Evolutionary conservation across 495 filamentous ascomycete genomes (phyloP).

Genomic region (Hypoxylon subgilvum): DNA sequence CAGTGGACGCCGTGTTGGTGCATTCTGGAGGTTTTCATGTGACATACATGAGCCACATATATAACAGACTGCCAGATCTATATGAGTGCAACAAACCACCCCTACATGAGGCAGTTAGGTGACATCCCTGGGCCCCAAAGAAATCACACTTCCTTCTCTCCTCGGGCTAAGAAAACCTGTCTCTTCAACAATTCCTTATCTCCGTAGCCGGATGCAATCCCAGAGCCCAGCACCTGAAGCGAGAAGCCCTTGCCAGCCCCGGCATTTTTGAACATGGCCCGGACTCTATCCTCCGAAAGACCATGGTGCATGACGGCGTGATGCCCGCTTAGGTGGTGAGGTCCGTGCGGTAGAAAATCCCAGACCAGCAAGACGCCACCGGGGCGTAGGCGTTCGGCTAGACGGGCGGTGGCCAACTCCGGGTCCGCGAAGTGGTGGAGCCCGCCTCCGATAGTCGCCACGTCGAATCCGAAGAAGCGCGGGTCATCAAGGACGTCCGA

Average conservation of each 20-base stretch:
- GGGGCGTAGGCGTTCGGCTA: constrained; percentile 64
- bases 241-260: constrained; percentile 55
- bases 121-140: background rate
- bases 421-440: constrained; percentile 77
- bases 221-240: constrained; percentile 44
- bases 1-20: background rate
- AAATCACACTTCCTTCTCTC: constrained; percentile 30
- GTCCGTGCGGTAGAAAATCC: constrained; percentile 63
- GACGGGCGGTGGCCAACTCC: constrained; percentile 56
- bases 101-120: background rate
- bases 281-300: constrained; percentile 60
- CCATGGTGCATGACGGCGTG: constrained; percentile 63
- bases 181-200: constrained; percentile 20
- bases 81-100: no score
- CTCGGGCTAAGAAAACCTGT: constrained; percentile 42
- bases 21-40: background rate
- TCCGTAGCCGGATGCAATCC: constrained; percentile 29
- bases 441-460: constrained; percentile 68
- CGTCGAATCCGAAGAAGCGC: constrained; percentile 65
- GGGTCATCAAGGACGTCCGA: constrained; percentile 48
- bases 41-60: no score
- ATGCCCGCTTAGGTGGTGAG: constrained; percentile 44
- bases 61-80: no score
- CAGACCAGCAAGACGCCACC: constrained; percentile 70
- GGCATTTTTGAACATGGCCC: constrained; percentile 57